Conservation (phyloP, 2,329 filamentous ascomycete genomes). For the Xylaria sp. region DNA sequence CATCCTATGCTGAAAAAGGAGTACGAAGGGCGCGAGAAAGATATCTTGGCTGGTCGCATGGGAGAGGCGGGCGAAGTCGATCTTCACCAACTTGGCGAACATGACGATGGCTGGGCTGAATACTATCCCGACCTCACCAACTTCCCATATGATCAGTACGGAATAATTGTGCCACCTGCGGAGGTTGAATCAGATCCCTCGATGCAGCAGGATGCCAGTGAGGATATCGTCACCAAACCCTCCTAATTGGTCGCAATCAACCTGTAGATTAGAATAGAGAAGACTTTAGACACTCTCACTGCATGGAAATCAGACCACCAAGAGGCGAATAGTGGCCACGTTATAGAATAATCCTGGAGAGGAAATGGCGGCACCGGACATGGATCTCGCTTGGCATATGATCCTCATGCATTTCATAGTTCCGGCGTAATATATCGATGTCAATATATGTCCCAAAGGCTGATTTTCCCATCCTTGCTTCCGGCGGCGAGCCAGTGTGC, state of each 20-base stretch:
- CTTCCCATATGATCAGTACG: constrained; percentile 70
- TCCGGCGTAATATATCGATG: background rate
- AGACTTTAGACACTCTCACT: background rate
- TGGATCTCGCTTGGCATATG: background rate
- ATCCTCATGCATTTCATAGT: background rate
- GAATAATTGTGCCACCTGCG: constrained; percentile 61
- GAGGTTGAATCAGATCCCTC: constrained; percentile 57
- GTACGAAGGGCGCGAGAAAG: constrained; percentile 78
- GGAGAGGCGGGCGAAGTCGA: constrained; percentile 72
- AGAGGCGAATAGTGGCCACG: background rate
- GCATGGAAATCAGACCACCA: background rate
- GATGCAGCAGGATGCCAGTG: constrained; percentile 55
- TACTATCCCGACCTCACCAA: constrained; percentile 61
- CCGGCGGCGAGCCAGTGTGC: constrained; percentile 92
- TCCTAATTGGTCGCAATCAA: constrained; percentile 5
- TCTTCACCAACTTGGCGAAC: constrained; percentile 65
- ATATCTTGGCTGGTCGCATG: constrained; percentile 85
- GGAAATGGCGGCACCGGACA: constrained; percentile 5
- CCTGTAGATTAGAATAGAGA: background rate
- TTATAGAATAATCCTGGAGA: background rate
- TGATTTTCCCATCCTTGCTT: constrained; percentile 94
- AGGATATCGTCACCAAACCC: constrained; percentile 37
- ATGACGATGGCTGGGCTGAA: constrained; percentile 71
- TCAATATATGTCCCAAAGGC: constrained; percentile 93
- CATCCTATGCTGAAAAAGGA: constrained; percentile 81